These are phyloP conservation scores for Phaseolus lunatus DNA, from an alignment of 306 rosid species.

Conservation along the genomic window DNA sequence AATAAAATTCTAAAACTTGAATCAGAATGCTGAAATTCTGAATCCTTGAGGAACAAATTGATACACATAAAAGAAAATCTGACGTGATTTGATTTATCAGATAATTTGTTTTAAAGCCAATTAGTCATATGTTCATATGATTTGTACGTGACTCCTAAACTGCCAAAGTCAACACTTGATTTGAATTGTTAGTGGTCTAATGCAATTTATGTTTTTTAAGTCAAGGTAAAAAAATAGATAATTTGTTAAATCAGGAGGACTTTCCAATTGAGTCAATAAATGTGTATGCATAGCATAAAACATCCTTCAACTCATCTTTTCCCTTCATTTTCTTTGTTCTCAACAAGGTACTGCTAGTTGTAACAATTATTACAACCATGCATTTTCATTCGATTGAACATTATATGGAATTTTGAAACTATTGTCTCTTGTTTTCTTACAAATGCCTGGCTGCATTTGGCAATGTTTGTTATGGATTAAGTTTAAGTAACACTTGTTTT, in stretches of 20 bases:
- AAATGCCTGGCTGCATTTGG: neutral
- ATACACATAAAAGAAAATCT: neutral
- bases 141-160: neutral
- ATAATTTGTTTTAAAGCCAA: neutral
- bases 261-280: neutral
- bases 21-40: neutral
- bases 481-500: neutral
- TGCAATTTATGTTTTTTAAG: neutral
- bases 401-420: conserved; percentile 31
- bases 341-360: conserved; percentile 7
- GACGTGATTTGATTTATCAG: neutral
- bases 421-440: conserved; percentile 24
- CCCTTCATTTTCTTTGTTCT: neutral
- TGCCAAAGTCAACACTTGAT: neutral
- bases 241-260: neutral
- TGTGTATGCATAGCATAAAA: neutral
- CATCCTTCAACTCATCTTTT: neutral
- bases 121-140: neutral
- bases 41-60: neutral
- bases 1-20: neutral
- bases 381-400: neutral
- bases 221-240: neutral
- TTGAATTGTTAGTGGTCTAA: neutral
- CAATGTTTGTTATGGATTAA: neutral
- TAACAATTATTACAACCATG: neutral